Evolutionary conservation across 495 filamentous ascomycete species (phyloP).

Genomic region (Daldinia bambusicola): DNA sequence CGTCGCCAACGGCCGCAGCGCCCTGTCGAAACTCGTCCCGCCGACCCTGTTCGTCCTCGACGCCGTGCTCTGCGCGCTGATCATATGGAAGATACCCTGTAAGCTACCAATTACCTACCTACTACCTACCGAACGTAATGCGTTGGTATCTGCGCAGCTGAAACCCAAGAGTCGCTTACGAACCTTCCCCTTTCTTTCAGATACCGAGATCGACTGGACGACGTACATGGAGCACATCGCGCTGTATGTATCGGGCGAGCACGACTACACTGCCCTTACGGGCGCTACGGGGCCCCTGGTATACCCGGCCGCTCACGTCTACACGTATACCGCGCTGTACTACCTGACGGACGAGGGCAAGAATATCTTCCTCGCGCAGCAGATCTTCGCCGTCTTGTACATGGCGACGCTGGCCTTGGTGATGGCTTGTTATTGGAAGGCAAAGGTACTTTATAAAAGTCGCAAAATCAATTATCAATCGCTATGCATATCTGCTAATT

Average conservation of each 20-base stretch:
- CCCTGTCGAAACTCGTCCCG: slow-evolving; percentile 55
- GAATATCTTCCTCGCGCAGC: slow-evolving; percentile 82
- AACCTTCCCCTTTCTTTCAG: slow-evolving; percentile 55
- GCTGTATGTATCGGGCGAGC: slow-evolving; percentile 82
- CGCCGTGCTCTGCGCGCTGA: slow-evolving; percentile 73
- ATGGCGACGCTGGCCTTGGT: slow-evolving; percentile 77
- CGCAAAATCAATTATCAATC: too few species aligned
- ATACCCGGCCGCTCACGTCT: slow-evolving; percentile 93
- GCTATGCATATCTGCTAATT: slow-evolving; percentile 20
- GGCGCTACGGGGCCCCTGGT: slow-evolving; percentile 93
- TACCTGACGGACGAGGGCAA: slow-evolving; percentile 77
- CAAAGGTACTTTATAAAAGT: slow-evolving; percentile 64
- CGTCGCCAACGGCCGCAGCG: slow-evolving; percentile 54
- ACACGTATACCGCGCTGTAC: slow-evolving; percentile 85
- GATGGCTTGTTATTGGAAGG: slow-evolving; percentile 81
- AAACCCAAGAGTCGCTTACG: slow-evolving; percentile 6
- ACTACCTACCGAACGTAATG: too few species aligned
- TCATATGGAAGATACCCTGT: slow-evolving; percentile 92
- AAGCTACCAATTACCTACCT: slow-evolving; percentile 45
- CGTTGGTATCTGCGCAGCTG: too few species aligned
- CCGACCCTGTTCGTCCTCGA: slow-evolving; percentile 78
- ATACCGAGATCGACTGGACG: slow-evolving; percentile 98
- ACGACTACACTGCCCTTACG: slow-evolving; percentile 85
- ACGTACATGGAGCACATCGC: slow-evolving; percentile 95
- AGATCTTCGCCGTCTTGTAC: slow-evolving; percentile 82